Evolutionary conservation across 192 early-diverging fungal species (phyloP), one percentile per base, ranked within the genome.

Genomic region (Paraglomus occultum): DNA sequence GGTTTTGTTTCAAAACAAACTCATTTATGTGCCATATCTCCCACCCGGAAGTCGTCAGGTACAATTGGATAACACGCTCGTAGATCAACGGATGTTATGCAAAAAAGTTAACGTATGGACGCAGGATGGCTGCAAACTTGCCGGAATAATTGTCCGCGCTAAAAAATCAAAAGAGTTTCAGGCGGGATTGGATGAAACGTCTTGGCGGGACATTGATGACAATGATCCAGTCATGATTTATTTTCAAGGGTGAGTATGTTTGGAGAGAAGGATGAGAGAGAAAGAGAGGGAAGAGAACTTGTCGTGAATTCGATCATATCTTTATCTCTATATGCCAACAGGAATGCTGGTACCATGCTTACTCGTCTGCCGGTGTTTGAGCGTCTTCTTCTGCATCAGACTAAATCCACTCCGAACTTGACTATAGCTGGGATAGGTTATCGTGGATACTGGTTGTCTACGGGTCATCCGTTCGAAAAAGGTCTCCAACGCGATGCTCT

Each of bases 331-430:
- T 49, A 12, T 45, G 15, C 55, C 4, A 4, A 50, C 57, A 73
- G 76, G 6, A 81, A 81, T 54, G 80, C 76, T 14, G 80, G 80
- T 0, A 81, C 78, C 61, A 79, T 74, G 62, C 52, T 70, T n/a
- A 64, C 74, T 45, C 74, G 80, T 17, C 31, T 74, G 7, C 71
- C 61, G 2, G 38, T 75, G 2, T 81, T 81, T 62, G 31, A 70
- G 8, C 44, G 15, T 10, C n/a, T 79, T 17, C 4, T 78, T 17
- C 12, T 68, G 18, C 8, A 39, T 6, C 1, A 1, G 9, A 9
- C 67, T 46, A 46, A 17, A 23, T 17, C 67, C 15, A 31, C 75
- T 1, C 46, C 70, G 6, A 73, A 75, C 12, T 39, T 73, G 42
- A 62, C 71, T 11, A 72, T 81, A 5, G 64, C 70, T 22, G 80